phyloP scores from a whole-genome alignment of 768 basidiomycete species.

The Hebeloma cylindrosporum region DNA sequence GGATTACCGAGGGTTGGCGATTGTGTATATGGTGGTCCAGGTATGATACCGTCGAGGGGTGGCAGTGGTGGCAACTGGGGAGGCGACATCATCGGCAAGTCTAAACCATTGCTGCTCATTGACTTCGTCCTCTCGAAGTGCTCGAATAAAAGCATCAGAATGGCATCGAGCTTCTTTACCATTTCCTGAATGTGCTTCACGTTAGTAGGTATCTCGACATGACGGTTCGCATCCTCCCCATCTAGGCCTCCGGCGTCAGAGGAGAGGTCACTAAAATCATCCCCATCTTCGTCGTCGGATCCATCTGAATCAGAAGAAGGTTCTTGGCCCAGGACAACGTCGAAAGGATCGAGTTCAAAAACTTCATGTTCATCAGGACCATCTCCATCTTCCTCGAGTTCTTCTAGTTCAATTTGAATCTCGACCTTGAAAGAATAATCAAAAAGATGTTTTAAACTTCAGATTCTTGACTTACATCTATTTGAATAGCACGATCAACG shows the following conservation, averaged over 20 bases:
- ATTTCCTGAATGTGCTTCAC: conserved; percentile 76
- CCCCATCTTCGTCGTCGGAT: conserved; percentile 50
- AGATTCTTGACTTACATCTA: conserved; percentile 67
- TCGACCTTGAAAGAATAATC: conserved; percentile 62
- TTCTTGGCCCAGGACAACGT: conserved; percentile 79
- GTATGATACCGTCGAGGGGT: conserved; percentile 19
- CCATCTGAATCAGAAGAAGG: conserved; percentile 40
- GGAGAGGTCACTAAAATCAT: conserved; percentile 70
- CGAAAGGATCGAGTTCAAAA: conserved; percentile 85
- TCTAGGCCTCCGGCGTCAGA: conserved; percentile 62
- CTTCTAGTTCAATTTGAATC: conserved; percentile 94
- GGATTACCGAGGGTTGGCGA: not conserved
- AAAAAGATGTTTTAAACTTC: not conserved
- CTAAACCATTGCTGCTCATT: conserved; percentile 14
- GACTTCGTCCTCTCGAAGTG: conserved; percentile 64
- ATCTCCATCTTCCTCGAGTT: conserved; percentile 72
- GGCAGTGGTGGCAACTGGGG: conserved; percentile 39
- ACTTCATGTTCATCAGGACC: conserved; percentile 55
- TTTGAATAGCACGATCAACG: conserved; percentile 91
- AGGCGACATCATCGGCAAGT: conserved; percentile 26
- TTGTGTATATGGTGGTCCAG: conserved; percentile 4
- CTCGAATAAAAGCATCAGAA: conserved; percentile 81
- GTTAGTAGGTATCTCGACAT: conserved; percentile 50
- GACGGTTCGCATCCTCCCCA: conserved; percentile 29
- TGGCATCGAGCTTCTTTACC: conserved; percentile 89